Percentiles rank a stretch among this genome's conserved stretches.
phyloP scores from a whole-genome alignment of 2,329 filamentous ascomycete species.

The Microsporum canis region DNA sequence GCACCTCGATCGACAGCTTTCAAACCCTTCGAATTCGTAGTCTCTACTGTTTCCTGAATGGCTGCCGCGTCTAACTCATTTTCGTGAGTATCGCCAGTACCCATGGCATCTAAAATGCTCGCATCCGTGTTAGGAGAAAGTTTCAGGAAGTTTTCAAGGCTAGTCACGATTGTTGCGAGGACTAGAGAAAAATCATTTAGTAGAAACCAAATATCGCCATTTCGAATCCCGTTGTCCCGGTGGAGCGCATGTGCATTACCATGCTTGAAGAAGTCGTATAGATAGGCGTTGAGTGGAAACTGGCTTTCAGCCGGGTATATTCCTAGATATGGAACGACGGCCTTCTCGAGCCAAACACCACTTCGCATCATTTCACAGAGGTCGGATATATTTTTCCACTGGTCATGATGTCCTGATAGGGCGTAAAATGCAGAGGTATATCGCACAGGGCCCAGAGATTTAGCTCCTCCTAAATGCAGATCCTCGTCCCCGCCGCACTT shows the following conservation, averaged over 20 bases:
- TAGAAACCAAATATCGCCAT: conserved; percentile 59
- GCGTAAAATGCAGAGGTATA: conserved; percentile 53
- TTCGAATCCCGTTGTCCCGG: conserved; percentile 53
- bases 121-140: conserved; percentile 13
- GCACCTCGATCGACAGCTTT: not conserved
- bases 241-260: conserved; percentile 52
- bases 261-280: conserved; percentile 68
- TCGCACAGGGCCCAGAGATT: conserved; percentile 23
- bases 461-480: conserved; percentile 5
- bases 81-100: conserved; percentile 22
- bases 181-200: conserved; percentile 55
- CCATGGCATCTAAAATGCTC: conserved; percentile 20
- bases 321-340: conserved; percentile 57
- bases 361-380: conserved; percentile 54
- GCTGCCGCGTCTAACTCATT: conserved; percentile 14
- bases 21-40: not conserved
- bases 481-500: conserved; percentile 29
- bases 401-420: conserved; percentile 56
- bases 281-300: conserved; percentile 33
- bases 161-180: conserved; percentile 27
- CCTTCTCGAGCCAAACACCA: conserved; percentile 63
- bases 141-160: conserved; percentile 25
- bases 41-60: not conserved
- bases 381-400: conserved; percentile 54
- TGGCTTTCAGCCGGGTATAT: conserved; percentile 46